Percentiles rank a stretch among this genome's conserved stretches.
phyloP scores from a whole-genome alignment of 2,329 filamentous ascomycete genomes.

The Neonectria ditissima region DNA sequence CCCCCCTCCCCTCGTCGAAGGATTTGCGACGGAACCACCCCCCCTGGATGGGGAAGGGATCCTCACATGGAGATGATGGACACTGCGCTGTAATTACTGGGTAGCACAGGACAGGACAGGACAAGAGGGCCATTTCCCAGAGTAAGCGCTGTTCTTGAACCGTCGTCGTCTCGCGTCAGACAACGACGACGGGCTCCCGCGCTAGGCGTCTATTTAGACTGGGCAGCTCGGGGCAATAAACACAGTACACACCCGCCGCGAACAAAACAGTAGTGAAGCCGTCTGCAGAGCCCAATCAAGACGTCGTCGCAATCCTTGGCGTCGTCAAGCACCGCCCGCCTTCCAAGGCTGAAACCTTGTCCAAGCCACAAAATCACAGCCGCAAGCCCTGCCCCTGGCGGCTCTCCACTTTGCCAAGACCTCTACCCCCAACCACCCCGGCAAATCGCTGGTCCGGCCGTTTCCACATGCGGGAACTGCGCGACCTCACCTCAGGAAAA shows the following conservation, averaged over 20 bases:
- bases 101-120: too few species aligned
- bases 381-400: background rate
- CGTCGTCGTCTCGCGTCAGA: background rate
- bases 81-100: too few species aligned
- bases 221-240: too few species aligned
- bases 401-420: too few species aligned
- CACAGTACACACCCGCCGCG: too few species aligned
- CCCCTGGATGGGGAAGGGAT: constrained; percentile 10
- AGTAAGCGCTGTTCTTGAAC: background rate
- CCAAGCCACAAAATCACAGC: constrained; percentile 5
- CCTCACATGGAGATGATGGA: constrained; percentile 1
- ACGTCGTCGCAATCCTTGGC: background rate
- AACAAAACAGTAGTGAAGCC: too few species aligned
- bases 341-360: constrained; percentile 13
- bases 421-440: too few species aligned
- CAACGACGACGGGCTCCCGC: background rate
- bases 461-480: background rate
- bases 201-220: too few species aligned
- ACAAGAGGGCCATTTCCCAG: background rate
- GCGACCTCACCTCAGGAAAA: too few species aligned
- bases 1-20: background rate
- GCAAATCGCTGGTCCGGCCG: too few species aligned
- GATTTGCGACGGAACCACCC: background rate
- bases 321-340: constrained; percentile 3
- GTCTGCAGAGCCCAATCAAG: background rate